phyloP scores from a whole-genome alignment of 257 asterid genomes.

The Leonotis leonurus region DNA sequence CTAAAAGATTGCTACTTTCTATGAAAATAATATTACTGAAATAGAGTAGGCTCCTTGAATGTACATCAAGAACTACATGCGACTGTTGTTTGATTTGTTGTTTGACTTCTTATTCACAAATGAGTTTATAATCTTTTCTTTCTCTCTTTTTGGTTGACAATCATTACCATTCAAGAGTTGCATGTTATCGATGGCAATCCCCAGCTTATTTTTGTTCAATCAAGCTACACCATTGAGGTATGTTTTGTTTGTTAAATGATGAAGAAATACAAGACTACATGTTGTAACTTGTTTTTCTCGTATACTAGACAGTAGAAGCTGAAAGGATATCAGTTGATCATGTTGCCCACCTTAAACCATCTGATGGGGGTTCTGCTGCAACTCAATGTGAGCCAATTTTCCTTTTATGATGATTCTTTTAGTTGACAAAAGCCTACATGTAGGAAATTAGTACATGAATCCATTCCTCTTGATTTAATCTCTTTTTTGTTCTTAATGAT shows the following conservation, averaged over 20 bases:
- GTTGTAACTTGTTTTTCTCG: slow-evolving; percentile 2
- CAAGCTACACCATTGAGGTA: slow-evolving; percentile 94
- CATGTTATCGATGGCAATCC: slow-evolving; percentile 94
- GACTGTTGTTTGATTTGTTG: background rate
- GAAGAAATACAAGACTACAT: slow-evolving; percentile 10
- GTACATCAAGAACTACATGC: background rate
- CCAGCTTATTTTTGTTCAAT: slow-evolving; percentile 82
- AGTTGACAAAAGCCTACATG: background rate
- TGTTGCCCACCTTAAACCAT: slow-evolving; percentile 95
- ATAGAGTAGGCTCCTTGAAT: background rate
- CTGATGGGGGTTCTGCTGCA: slow-evolving; percentile 98
- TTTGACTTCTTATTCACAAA: background rate
- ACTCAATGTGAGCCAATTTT: slow-evolving; percentile 78
- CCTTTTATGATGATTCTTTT: no score
- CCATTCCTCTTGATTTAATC: background rate
- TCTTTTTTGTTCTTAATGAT: background rate
- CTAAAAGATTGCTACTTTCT: background rate
- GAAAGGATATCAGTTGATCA: slow-evolving; percentile 97
- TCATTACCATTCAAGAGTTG: slow-evolving; percentile 51
- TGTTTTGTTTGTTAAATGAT: slow-evolving; percentile 3
- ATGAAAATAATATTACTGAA: background rate
- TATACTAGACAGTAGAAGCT: slow-evolving; percentile 91
- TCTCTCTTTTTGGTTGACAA: slow-evolving; percentile 12
- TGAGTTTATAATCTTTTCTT: background rate
- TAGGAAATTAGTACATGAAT: slow-evolving; percentile 1